phyloP scores from a whole-genome alignment of 2,329 filamentous ascomycete genomes.

The Ascochyta viciae-villosae region DNA sequence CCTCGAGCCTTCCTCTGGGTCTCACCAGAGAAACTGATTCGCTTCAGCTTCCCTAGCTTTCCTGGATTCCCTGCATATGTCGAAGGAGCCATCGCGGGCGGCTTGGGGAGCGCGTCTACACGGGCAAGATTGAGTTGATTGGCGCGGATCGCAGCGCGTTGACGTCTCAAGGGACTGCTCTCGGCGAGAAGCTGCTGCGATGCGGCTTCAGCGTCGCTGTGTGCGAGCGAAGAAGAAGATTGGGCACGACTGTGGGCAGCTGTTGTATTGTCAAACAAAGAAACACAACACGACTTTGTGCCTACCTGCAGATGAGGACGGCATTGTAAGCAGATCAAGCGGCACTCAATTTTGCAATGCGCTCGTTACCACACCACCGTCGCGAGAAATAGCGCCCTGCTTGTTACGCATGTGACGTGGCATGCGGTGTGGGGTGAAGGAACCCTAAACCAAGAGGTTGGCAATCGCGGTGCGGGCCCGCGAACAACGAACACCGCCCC shows the following conservation, averaged over 20 bases:
- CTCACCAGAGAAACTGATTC: not conserved
- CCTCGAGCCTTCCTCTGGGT: constrained; percentile 1
- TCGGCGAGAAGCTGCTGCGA: constrained; percentile 36
- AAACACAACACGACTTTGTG: not conserved
- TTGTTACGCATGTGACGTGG: not conserved
- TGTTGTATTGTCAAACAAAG: not conserved
- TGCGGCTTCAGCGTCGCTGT: constrained; percentile 25
- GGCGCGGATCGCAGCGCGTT: constrained; percentile 27
- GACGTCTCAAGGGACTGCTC: constrained; percentile 8
- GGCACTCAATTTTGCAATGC: no score
- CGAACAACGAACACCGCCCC: constrained; percentile 1
- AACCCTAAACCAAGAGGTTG: not conserved
- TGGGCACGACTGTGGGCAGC: not conserved
- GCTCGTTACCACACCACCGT: not conserved
- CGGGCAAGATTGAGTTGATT: constrained; percentile 43
- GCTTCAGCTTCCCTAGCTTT: not conserved
- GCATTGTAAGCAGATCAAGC: constrained; percentile 1
- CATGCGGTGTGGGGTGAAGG: constrained; percentile 15
- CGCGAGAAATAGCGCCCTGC: not conserved
- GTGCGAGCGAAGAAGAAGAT: not conserved
- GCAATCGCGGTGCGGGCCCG: constrained; percentile 5
- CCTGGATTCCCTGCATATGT: not conserved
- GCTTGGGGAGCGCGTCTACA: constrained; percentile 9
- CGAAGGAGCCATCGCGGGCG: constrained; percentile 6
- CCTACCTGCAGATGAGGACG: not conserved